phyloP scores from a whole-genome alignment of 495 filamentous ascomycete genomes.

The Bathelium albidoporum region DNA sequence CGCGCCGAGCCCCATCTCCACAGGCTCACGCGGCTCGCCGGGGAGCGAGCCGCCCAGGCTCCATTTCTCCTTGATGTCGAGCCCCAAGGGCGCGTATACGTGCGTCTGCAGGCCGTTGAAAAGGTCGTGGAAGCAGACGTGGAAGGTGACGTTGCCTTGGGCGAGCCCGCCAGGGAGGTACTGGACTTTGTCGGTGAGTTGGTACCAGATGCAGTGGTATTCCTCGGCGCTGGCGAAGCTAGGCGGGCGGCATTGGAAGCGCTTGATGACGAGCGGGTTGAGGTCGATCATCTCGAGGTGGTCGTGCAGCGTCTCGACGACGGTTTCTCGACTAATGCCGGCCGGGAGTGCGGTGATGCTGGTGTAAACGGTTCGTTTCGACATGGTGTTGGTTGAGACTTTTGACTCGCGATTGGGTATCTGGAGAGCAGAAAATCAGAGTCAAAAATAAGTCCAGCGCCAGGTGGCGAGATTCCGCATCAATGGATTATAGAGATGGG shows the following conservation, averaged over 20 bases:
- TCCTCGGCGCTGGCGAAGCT: constrained; percentile 54
- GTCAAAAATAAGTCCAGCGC: neutral
- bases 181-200: constrained; percentile 56
- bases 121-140: constrained; percentile 62
- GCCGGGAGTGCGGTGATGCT: constrained; percentile 61
- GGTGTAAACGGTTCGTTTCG: constrained; percentile 50
- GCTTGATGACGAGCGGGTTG: constrained; percentile 66
- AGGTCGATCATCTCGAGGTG: constrained; percentile 71
- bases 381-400: constrained; percentile 25
- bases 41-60: constrained; percentile 50
- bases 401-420: neutral
- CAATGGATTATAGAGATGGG: neutral
- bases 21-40: constrained; percentile 48
- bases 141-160: constrained; percentile 60
- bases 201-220: constrained; percentile 59
- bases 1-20: constrained; percentile 50
- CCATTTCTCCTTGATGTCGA: constrained; percentile 64
- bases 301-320: constrained; percentile 58
- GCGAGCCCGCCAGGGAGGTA: constrained; percentile 59
- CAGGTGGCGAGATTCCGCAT: neutral
- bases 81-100: constrained; percentile 55
- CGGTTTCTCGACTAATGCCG: constrained; percentile 53
- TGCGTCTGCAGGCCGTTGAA: constrained; percentile 63
- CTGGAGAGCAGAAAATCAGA: neutral
- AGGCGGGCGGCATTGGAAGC: constrained; percentile 53